phyloP scores from a whole-genome alignment of 2,329 filamentous ascomycete genomes.

The Fusarium albosuccineum region DNA sequence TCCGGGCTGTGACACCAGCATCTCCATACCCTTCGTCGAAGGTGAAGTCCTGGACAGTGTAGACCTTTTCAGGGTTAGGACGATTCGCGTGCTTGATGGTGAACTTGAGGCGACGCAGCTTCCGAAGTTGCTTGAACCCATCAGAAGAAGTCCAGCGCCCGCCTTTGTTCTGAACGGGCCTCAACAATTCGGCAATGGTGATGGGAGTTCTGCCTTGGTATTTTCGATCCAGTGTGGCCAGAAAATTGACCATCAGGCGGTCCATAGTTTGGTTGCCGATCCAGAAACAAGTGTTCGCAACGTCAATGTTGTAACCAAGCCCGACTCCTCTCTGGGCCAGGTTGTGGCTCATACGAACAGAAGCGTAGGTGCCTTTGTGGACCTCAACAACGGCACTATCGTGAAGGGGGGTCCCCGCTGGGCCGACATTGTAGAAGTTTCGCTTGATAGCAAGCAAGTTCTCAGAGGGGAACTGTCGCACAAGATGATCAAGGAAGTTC shows the following conservation, averaged over 20 bases:
- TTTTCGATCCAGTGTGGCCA: conserved; percentile 48
- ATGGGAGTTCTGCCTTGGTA: conserved; percentile 45
- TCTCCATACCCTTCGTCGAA: conserved; percentile 59
- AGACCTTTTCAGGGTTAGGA: conserved; percentile 59
- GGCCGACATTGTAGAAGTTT: conserved; percentile 78
- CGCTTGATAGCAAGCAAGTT: conserved; percentile 80
- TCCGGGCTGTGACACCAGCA: conserved; percentile 64
- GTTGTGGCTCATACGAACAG: conserved; percentile 79
- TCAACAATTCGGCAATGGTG: conserved; percentile 49
- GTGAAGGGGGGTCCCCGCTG: conserved; percentile 67
- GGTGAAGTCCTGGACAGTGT: conserved; percentile 65
- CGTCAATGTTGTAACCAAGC: conserved; percentile 88
- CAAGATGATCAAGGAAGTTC: conserved; percentile 90
- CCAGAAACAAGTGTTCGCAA: conserved; percentile 94
- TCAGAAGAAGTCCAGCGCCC: conserved; percentile 58
- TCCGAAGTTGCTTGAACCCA: conserved; percentile 67
- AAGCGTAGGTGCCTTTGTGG: conserved; percentile 90
- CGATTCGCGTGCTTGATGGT: conserved; percentile 65
- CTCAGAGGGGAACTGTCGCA: conserved; percentile 82
- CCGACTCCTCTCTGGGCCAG: conserved; percentile 65
- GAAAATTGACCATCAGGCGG: conserved; percentile 53
- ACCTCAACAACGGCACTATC: conserved; percentile 73
- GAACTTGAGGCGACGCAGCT: conserved; percentile 69
- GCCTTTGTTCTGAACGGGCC: conserved; percentile 49
- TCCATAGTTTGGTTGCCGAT: conserved; percentile 56